Base-by-base conservation (phyloP, 2,329 filamentous ascomycete genomes). In the Colletotrichum spinosum region DNA sequence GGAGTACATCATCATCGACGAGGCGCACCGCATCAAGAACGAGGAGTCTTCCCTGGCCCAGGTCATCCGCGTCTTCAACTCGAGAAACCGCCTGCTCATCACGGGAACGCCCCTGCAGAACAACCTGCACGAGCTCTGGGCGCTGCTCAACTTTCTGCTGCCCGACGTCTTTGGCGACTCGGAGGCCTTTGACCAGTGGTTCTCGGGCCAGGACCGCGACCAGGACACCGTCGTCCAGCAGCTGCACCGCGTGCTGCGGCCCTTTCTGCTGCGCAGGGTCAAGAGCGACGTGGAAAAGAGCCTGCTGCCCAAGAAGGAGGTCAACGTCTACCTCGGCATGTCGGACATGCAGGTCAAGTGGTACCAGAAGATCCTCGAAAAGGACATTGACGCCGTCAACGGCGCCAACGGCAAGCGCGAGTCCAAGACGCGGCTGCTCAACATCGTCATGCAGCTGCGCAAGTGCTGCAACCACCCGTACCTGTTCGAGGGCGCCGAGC, bases 401-500 rank as follows among this genome's bases (percentile, higher is more conserved):
- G 96, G 96, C 67, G 96, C 95, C 37, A 93, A 92, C 69, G 96
- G 96, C 55, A 99, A 97, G 81, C 92, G 94, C 66, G 96, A 99
- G 80, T 98, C 95, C 38, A 99, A 99, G 82, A 99, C 96, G 1
- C 90, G 96, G 69, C 86, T 99, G 25, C 85, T 99, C 69, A 99
- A 99, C 80, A 99, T 99, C 74, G 96, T 99, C 72, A 99, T 99
- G 96, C 96, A 99, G 79, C 87, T 99, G 69, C 91, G 96, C 72
- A 99, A 99, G 80, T 99, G 96, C 80, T 99, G 96, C 78, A 99
- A 99, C 72, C 96, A 99, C 75, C 96, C 96, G 0, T 99, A 99
- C 72, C 88, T 99, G 1, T 99, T 99, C 71, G 96, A 99, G 76
- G 96, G 96, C 59, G 96, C 96, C 9, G 96, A 99, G 76, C 96